Evolutionary conservation across 2,329 filamentous ascomycete genomes (phyloP), one percentile per base, ranked within the genome.

Genomic region (Aspergillus viridinutans): DNA sequence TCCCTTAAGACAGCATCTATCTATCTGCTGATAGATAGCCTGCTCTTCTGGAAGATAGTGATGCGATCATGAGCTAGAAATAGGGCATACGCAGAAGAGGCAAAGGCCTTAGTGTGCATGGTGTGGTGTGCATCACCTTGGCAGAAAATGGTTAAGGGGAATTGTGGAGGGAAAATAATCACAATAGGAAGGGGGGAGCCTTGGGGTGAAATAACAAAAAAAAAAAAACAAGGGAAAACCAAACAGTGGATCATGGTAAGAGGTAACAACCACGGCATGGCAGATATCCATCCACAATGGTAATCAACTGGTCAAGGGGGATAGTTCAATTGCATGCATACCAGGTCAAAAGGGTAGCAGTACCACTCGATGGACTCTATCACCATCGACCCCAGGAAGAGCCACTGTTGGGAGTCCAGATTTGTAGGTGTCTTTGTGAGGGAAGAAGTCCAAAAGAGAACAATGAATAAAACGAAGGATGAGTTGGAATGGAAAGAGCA

Each of bases 151-250:
- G 23, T 26, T 14, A 47, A 47, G 9, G 21, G 43, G 21, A 12
- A 10, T 29, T 29, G 28, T 29, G 21, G 20, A 29, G n/a, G n/a
- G 7, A 17, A 26, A 23, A 32, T 17, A 25, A 53, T 12, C 12
- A 50, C 57, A 50, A 56, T 38, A 56, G 52, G 55, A 55, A 50
- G 29, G 12, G 28, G 29, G 12, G 29, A 14, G 4, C 12, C 29
- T 32, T 14, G 10, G 29, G 14, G 29, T 12, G 35, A 56, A 53
- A 54, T 21, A 54, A 32, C 55, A 49, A 23, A 23, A 55, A 55
- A 40, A 54, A 25, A 51, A 58, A 51, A 56, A 29, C 32, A 38
- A 25, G 49, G 50, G 26, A 56, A 53, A 32, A 28, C 28, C 45
- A 35, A 25, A 38, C 10, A 20, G 26, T 14, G 17, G 52, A 53